Conservation (phyloP, 2,329 filamentous ascomycete species). For the Emmonsia crescens region DNA sequence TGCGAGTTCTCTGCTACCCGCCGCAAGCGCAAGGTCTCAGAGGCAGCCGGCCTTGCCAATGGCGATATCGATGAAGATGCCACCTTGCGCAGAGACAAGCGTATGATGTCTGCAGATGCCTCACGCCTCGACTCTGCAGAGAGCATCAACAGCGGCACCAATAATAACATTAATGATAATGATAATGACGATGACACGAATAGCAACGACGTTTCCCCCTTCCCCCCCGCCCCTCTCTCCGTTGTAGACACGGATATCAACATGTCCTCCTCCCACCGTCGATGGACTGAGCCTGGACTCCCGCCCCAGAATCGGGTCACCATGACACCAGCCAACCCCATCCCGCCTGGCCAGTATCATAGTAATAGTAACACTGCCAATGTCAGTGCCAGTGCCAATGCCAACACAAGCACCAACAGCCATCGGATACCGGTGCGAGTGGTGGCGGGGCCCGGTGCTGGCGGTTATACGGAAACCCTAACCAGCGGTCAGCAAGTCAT, state of each 20-base stretch:
- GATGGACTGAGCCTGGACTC: slow-evolving; percentile 9
- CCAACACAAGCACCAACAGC: neutral
- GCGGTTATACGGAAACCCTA: slow-evolving; percentile 6
- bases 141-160: slow-evolving; percentile 2
- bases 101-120: slow-evolving; percentile 43
- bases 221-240: neutral
- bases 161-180: slow-evolving; percentile 7
- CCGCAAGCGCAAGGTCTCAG: slow-evolving; percentile 71
- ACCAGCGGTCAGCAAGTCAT: slow-evolving; percentile 42
- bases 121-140: slow-evolving; percentile 9
- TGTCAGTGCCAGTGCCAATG: neutral
- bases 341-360: neutral
- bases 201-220: neutral
- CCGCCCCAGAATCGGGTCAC: neutral
- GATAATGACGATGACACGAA: neutral
- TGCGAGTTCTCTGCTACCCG: slow-evolving; percentile 95
- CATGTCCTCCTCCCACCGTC: slow-evolving; percentile 4
- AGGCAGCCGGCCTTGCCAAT: slow-evolving; percentile 34
- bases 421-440: neutral
- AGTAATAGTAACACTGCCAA: neutral
- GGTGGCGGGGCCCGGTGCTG: neutral
- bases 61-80: slow-evolving; percentile 25
- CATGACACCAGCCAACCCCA: neutral
- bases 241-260: slow-evolving; percentile 7
- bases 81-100: slow-evolving; percentile 33